Evolutionary conservation across 257 asterid genomes (phyloP), one percentile per base, ranked within the genome.

Genomic region (Scutellaria baicalensis): DNA sequence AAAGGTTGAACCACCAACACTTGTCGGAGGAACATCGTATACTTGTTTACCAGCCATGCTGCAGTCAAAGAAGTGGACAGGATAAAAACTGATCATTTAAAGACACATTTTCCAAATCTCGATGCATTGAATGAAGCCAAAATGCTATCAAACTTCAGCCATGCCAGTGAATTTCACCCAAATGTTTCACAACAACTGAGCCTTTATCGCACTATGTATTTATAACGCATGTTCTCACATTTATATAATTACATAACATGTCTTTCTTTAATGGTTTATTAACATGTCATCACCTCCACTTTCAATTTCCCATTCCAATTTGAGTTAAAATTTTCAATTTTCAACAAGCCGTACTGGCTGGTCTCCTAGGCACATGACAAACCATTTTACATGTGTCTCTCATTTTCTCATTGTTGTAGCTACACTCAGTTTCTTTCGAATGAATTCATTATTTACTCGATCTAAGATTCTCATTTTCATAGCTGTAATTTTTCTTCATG

Each of bases 21-120:
- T 94, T 65, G 87, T 42, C 0, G 89, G 89, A 79, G 99, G 97
- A 78, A 94, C 94, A 74, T 94, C 99, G 77, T 64, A 87, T 58
- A 89, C 93, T 86, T 94, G 97, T 79, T 88, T 94, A 58, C 97
- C 97, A 78, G 97, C 88, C 96, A 91, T 85, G 85, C 99, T 94
- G 92, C 80, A 83, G 68, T 71, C 10, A 66, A 65, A 60, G 51
- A 67, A 66, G 69, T 44, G 18, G 12, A 77, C 59, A 40, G 49
- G 57, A 6, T 55, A 48, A 48, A 44, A 11, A 17, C 3, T 31
- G 45, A 40, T 64, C 35, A 9, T 62, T 49, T 10, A 14, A 66
- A 50, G 40, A 59, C 66, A 61, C 65, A 39, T 36, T 61, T 64
- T 40, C 6, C 6, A 43, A 63, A 74, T 54, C 6, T 27, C 33